Base-by-base conservation (phyloP, 768 basidiomycete species). In the Serendipita sp. region DNA sequence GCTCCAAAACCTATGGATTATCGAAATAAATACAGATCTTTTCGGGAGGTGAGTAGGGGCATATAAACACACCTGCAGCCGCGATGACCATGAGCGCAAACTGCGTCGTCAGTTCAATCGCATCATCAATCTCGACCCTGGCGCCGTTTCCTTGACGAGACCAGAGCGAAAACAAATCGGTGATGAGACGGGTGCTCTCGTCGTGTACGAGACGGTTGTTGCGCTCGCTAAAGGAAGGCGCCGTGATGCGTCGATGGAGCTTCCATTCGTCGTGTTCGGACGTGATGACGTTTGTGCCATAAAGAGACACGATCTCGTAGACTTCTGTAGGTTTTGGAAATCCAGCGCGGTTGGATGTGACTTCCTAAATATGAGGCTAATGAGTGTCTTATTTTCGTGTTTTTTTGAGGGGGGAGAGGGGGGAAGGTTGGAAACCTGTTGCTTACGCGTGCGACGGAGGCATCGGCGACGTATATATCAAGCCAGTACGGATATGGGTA, bases 181-280 rank as follows among this genome's bases (percentile, higher is more conserved):
- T 63, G 66, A 79, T 72, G 30, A 78, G 75, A n/a, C 70, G 69
- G 38, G 74, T 62, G 9, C 77, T 75, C 64, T 77, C 76, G 22
- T 77, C 75, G 78, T 77, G 80, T 1, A 80, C 79, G 62, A 81
- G 66, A 64, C 73, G 68, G 64, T 75, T 75, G 63, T 76, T 76
- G 42, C 67, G 61, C 69, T 70, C 43, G 22, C 31, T 53, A 65
- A 62, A 42, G 17, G 53, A 58, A 20, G 61, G 61, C 3, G 61
- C 61, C 42, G 38, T 38, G 13, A 45, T 30, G 14, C 34, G 22
- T 30, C 61, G 41, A 34, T 44, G 43, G 13, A 24, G 22, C 43
- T 45, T 43, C 42, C 43, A 45, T 22, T 43, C 42, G 3, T 62
- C 61, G n/a, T 24, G 26, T 38, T 62, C 61, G 20, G 42, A 44